Conservation (phyloP, 805 yeast species). For the Candida coquimbonensis region DNA sequence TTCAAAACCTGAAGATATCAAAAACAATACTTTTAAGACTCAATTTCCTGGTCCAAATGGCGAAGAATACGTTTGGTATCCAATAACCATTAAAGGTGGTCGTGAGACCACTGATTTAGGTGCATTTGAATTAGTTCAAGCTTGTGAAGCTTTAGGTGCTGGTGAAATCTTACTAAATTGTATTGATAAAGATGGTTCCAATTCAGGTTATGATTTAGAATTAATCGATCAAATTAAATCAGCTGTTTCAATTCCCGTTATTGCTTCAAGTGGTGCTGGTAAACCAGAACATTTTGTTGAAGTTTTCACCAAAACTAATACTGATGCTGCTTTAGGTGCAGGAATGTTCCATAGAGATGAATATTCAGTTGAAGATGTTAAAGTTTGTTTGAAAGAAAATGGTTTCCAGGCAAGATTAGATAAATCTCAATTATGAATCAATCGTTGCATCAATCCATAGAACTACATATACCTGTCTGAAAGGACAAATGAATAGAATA, state of each 20-base stretch:
- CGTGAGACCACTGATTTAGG: constrained; percentile 86
- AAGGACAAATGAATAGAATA: no score
- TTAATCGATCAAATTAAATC: constrained; percentile 69
- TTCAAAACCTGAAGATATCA: constrained; percentile 47
- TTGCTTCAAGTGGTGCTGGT: constrained; percentile 98
- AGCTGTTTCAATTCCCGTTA: constrained; percentile 82
- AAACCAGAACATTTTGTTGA: constrained; percentile 84
- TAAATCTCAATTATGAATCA: constrained; percentile 5
- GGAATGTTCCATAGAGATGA: constrained; percentile 98
- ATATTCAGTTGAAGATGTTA: constrained; percentile 80
- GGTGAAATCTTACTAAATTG: constrained; percentile 93
- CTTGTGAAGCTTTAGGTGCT: constrained; percentile 91
- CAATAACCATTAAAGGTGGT: constrained; percentile 96
- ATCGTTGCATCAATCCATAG: no score
- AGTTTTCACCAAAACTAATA: constrained; percentile 71
- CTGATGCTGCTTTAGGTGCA: constrained; percentile 98
- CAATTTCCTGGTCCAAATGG: constrained; percentile 76
- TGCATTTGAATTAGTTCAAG: constrained; percentile 80
- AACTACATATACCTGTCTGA: no score
- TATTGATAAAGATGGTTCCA: constrained; percentile 95
- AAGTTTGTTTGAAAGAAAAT: constrained; percentile 48
- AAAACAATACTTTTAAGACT: constrained; percentile 60
- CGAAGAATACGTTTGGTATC: constrained; percentile 85
- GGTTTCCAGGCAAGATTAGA: constrained; percentile 76
- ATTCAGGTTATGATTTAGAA: constrained; percentile 89